Evolutionary conservation across 495 filamentous ascomycete genomes (phyloP), one percentile per base, ranked within the genome.

Genomic region (Aspergillus asperescens): DNA sequence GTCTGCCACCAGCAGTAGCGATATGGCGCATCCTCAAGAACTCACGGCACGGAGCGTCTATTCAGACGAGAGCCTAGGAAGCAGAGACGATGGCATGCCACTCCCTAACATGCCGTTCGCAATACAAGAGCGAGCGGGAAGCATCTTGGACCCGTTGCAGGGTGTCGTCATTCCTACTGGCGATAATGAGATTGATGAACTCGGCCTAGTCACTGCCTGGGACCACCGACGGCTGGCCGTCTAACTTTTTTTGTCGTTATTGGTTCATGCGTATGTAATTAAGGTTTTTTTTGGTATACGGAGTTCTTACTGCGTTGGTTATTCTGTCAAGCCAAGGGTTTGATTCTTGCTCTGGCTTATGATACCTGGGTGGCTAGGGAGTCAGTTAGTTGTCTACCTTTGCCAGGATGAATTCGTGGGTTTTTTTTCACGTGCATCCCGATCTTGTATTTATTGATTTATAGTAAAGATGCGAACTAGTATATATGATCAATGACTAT

Each of bases 61-160:
- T 44, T 88, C 85, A 15, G 86, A 90, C 43, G 88, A 92, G 53
- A 88, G 87, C 55, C 62, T 89, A 60, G 85, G 69, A 5, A 82
- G 76, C 40, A 62, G 56, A 7, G 77, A 76, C 10, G 75, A 76
- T 8, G 59, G 56, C n/a, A n/a, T 66, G 12, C 41, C 60, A 0
- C 62, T 61, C 13, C 46, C 35, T 0, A 63, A 68, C 41, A 41
- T 54, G 29, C 62, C 55, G 7, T 46, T 68, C 9, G 59, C 55
- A 9, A 52, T 65, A 3, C 69, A 69, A n/a, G 67, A 69, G 18
- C 57, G 61, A 3, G 51, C 63, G 6, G 29, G 19, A 12, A 55
- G 55, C 16, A 25, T 68, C 2, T 18, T 70, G 24, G 74, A 78
- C 44, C 64, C 74, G 8, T 79, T 77, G 54, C 66, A 68, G n/a